Evolutionary conservation across 1,284 basidiomycete genomes (phyloP).

Genomic region (Lignosus rhinocerotis): DNA sequence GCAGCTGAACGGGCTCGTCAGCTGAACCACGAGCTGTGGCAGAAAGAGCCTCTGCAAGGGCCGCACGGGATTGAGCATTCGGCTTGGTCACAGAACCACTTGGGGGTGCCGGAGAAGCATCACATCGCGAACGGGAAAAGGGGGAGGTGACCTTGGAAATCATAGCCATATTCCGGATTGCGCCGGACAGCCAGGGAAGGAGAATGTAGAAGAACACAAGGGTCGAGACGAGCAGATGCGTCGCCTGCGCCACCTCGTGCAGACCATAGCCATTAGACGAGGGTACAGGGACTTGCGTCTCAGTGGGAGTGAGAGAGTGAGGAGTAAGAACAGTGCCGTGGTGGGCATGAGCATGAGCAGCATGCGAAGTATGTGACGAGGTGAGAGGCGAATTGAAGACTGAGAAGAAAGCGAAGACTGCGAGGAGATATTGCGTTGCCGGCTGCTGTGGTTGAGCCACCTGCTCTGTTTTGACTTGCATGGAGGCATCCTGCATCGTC

Average conservation of each 20-base stretch:
- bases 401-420: constrained; percentile 74
- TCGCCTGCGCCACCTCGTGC: constrained; percentile 52
- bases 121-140: constrained; percentile 10
- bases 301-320: constrained; percentile 21
- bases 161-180: constrained; percentile 20
- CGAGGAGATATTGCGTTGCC: constrained; percentile 62
- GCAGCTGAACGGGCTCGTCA: constrained; percentile 41
- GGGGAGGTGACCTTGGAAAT: constrained; percentile 13
- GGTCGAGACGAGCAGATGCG: constrained; percentile 64
- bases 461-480: constrained; percentile 20
- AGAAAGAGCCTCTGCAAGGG: constrained; percentile 37
- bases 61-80: constrained; percentile 25
- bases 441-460: constrained; percentile 14
- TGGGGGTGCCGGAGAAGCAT: not conserved
- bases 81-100: constrained; percentile 5
- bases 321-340: constrained; percentile 34
- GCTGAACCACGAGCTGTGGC: constrained; percentile 34
- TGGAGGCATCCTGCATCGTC: constrained; percentile 19
- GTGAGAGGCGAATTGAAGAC: constrained; percentile 74
- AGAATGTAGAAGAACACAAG: constrained; percentile 61
- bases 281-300: constrained; percentile 14
- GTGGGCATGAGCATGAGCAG: constrained; percentile 32
- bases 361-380: constrained; percentile 34
- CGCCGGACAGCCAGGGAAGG: constrained; percentile 46
- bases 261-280: constrained; percentile 39